phyloP scores from a whole-genome alignment of 1,284 basidiomycete genomes.

The Schizophyllum amplum region DNA sequence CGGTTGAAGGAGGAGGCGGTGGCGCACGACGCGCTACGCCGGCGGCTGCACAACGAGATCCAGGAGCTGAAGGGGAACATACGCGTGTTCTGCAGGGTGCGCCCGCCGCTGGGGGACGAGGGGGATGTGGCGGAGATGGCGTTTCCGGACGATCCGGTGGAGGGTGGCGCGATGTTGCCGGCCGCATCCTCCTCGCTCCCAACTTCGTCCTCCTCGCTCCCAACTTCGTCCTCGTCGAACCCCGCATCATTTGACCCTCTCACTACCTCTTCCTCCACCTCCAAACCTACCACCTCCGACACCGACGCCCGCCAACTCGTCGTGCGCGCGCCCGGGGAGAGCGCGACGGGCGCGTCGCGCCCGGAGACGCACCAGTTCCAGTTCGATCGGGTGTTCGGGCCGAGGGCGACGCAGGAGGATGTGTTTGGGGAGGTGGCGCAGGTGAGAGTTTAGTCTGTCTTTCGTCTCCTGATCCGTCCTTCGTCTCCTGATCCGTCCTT shows the following conservation, averaged over 20 bases:
- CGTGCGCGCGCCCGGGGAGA: neutral
- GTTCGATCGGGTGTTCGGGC: constrained; percentile 87
- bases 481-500: too few relatives aligned
- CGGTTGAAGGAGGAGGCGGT: constrained; percentile 59
- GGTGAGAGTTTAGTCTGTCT: too few relatives aligned
- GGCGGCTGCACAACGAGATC: constrained; percentile 89
- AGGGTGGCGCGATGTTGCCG: neutral
- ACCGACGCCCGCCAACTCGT: neutral
- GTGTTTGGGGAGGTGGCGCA: constrained; percentile 93
- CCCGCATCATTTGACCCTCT: too few relatives aligned
- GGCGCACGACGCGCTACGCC: constrained; percentile 66
- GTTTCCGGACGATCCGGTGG: constrained; percentile 49
- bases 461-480: too few relatives aligned
- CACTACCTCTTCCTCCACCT: too few relatives aligned
- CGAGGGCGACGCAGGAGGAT: constrained; percentile 69
- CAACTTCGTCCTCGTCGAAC: too few relatives aligned
- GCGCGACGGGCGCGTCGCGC: constrained; percentile 42
- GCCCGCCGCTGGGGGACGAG: constrained; percentile 44
- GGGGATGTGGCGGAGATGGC: constrained; percentile 44
- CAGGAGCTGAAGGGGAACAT: constrained; percentile 96
- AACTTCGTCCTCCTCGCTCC: neutral
- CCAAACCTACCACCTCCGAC: too few relatives aligned
- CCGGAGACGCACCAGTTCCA: constrained; percentile 76
- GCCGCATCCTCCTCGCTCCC: neutral
- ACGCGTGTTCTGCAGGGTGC: constrained; percentile 87